These are phyloP conservation scores for Termitomyces sp. DNA, from an alignment of 768 basidiomycete species.

Conservation along the genomic window DNA sequence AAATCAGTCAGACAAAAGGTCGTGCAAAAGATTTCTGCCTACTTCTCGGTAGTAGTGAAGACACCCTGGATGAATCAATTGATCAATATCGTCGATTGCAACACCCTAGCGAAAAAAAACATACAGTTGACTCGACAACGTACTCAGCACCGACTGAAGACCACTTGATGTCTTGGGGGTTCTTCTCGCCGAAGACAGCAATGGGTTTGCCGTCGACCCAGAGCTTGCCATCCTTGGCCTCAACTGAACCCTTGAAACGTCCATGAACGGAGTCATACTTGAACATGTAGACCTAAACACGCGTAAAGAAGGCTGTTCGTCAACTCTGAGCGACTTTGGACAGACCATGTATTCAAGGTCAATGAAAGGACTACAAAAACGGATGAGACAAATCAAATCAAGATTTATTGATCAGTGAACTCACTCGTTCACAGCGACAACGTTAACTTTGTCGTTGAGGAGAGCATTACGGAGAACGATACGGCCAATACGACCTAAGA, in stretches of 20 bases:
- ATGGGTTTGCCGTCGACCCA: conserved; percentile 75
- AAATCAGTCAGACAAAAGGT: conserved; percentile 9
- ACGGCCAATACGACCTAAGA: conserved; percentile 94
- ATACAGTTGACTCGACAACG: conserved; percentile 91
- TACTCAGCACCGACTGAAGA: conserved; percentile 77
- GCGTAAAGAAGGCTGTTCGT: background rate
- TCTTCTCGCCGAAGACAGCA: conserved; percentile 76
- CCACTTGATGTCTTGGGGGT: conserved; percentile 87
- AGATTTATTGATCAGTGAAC: background rate
- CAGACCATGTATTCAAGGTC: conserved; percentile 93
- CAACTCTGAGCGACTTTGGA: background rate
- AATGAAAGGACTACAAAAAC: conserved; percentile 80
- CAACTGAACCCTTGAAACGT: conserved; percentile 81
- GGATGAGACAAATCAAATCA: conserved; percentile 2
- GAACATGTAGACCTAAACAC: conserved; percentile 92
- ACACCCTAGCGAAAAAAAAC: conserved; percentile 16
- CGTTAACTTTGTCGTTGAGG: conserved; percentile 77
- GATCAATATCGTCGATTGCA: background rate
- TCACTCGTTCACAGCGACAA: conserved; percentile 2
- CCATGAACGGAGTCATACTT: conserved; percentile 95
- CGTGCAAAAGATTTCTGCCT: conserved; percentile 10
- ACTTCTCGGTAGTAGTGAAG: conserved; percentile 95
- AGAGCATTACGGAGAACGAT: conserved; percentile 96
- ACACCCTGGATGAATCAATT: conserved; percentile 58
- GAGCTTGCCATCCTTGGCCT: conserved; percentile 86